Evolutionary conservation across 495 filamentous ascomycete species (phyloP), one percentile per base, ranked within the genome.

Genomic region (Daldinia childiae): DNA sequence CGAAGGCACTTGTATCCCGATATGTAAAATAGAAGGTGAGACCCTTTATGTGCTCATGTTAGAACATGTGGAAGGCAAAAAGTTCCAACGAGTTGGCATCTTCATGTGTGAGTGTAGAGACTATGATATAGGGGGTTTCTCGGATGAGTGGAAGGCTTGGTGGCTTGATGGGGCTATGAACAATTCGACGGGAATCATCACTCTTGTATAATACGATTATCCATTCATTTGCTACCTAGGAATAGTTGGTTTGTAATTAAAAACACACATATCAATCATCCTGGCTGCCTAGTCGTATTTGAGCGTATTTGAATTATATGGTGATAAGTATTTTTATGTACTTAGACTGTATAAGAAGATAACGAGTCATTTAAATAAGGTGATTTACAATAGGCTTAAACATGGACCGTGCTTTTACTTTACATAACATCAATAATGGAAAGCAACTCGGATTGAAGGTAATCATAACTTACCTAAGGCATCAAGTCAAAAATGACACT

Each of bases 381-480:
- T n/a, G n/a, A n/a, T n/a, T n/a, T n/a, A n/a, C n/a, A n/a, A n/a
- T n/a, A n/a, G n/a, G n/a, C n/a, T n/a, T n/a, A n/a, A n/a, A n/a
- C n/a, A n/a, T 41, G 39, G 39, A 41, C 39, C 39, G 39, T 41
- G 39, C 39, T 41, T 41, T 41, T 41, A n/a, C n/a, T n/a, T n/a
- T n/a, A n/a, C n/a, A n/a, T n/a, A 41, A 17, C 4, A 41, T 17
- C 34, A 36, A 14, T 14, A 36, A 36, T 36, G 9, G 9, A 36
- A 14, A 36, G 34, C 34, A 41, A 41, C 39, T 41, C n/a, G n/a
- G 39, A 41, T 41, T 41, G 39, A 6, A 15, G 5, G 39, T 41
- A 14, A 14, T 41, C 7, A 6, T 41, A 41, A 17, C n/a, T n/a
- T 17, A 41, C 6, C 4, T 17, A 6, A 41, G 5, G 15, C n/a